Evolutionary conservation across 139 green algal species (phyloP).

Genomic region (Chlamydomonas sp.): DNA sequence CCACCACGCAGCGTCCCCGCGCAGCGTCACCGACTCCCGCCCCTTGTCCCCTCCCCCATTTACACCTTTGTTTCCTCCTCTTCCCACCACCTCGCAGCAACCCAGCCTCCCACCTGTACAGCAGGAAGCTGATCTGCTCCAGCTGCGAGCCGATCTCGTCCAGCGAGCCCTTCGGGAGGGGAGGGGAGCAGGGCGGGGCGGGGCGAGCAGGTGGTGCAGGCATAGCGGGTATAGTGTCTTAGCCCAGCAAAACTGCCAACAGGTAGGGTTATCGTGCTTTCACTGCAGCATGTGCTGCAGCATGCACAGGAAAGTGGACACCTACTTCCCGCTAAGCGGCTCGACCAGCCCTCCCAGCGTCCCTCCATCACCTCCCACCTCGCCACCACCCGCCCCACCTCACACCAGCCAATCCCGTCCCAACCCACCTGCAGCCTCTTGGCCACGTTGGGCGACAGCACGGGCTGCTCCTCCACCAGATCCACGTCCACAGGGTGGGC

Average conservation of each 20-base stretch:
- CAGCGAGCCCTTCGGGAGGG: neutral
- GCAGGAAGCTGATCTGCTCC: slow-evolving; percentile 14
- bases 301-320: neutral
- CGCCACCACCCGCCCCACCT: no score
- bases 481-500: neutral
- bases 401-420: neutral
- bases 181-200: neutral
- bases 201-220: neutral
- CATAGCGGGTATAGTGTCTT: neutral
- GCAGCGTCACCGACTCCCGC: no score
- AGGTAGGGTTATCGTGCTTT: neutral
- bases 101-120: slow-evolving; percentile 15
- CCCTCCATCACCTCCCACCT: neutral
- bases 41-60: no score
- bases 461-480: neutral
- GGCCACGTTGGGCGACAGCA: slow-evolving; percentile 9
- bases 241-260: neutral
- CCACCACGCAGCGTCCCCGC: no score
- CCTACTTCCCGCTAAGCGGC: neutral
- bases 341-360: neutral
- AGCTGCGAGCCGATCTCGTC: slow-evolving; percentile 1
- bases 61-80: no score
- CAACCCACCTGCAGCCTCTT: neutral
- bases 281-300: neutral
- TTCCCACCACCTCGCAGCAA: neutral